These are phyloP conservation scores for Eucalyptus camaldulensis DNA, from an alignment of 345 rosid species.

Conservation along the genomic window DNA sequence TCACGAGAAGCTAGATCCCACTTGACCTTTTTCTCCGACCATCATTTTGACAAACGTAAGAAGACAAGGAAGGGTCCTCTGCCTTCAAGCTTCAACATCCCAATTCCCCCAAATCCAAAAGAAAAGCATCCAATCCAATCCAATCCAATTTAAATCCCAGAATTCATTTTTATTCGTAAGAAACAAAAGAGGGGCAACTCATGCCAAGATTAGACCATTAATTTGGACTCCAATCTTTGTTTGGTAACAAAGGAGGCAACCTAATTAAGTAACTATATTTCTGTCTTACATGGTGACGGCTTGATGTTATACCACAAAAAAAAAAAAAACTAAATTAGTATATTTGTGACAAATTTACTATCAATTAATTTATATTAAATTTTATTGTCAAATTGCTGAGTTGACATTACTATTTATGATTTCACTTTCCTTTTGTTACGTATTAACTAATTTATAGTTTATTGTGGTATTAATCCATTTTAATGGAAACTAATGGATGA, in stretches of 20 bases:
- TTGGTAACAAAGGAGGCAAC: not conserved
- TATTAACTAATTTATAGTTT: no score
- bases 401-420: no score
- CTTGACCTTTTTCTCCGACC: not conserved
- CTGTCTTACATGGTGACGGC: not conserved
- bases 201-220: not conserved
- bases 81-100: not conserved
- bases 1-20: not conserved
- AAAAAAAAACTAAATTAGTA: no score
- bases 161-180: no score
- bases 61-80: not conserved
- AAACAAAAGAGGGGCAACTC: not conserved
- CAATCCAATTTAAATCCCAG: not conserved
- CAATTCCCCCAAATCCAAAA: not conserved
- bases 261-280: not conserved
- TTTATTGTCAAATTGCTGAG: rapidly evolving
- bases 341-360: rapidly evolving
- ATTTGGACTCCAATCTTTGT: not conserved
- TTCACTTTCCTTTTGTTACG: no score
- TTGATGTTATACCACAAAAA: rapidly evolving
- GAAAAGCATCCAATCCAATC: not conserved
- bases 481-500: no score
- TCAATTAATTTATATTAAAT: no score
- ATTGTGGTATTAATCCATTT: no score
- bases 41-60: not conserved